These are phyloP conservation scores for Cyberlindnera samutprakarnensis DNA, from an alignment of 805 yeast genomes.

Conservation along the genomic window DNA sequence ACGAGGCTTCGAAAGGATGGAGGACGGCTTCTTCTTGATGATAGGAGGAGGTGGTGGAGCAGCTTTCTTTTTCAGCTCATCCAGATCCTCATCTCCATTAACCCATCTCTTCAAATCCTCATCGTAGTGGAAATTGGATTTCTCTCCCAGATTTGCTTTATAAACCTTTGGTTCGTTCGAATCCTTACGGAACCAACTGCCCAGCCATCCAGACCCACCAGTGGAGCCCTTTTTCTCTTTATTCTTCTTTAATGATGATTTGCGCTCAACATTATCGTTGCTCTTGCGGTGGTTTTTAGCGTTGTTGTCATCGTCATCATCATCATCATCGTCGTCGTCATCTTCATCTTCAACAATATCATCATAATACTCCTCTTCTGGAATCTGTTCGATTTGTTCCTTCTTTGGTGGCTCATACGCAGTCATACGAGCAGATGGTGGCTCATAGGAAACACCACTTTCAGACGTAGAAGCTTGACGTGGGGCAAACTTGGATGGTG, in stretches of 20 bases:
- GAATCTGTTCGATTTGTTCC: slow-evolving; percentile 12
- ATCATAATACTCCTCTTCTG: slow-evolving; percentile 34
- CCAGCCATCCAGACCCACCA: slow-evolving; percentile 35
- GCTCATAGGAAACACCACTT: slow-evolving; percentile 10
- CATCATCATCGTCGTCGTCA: slow-evolving; percentile 27
- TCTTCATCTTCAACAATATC: slow-evolving; percentile 36
- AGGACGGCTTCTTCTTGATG: slow-evolving; percentile 27
- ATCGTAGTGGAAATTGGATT: slow-evolving; percentile 68
- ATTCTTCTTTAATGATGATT: slow-evolving; percentile 17
- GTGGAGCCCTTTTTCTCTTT: slow-evolving; percentile 4
- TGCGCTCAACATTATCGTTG: slow-evolving; percentile 13
- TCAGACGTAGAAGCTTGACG: slow-evolving; percentile 10
- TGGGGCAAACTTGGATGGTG: slow-evolving; percentile 12
- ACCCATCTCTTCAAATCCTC: slow-evolving; percentile 85
- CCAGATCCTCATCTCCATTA: slow-evolving; percentile 57
- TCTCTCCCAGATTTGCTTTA: slow-evolving; percentile 81
- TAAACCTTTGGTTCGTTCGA: slow-evolving; percentile 63
- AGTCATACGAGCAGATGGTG: slow-evolving; percentile 21
- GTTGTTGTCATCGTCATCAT: slow-evolving; percentile 15
- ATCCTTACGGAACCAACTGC: slow-evolving; percentile 53
- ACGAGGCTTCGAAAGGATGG: slow-evolving; percentile 29
- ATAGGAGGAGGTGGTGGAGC: slow-evolving; percentile 57
- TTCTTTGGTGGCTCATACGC: slow-evolving; percentile 21
- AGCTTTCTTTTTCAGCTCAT: slow-evolving; percentile 53
- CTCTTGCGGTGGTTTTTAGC: too few relatives aligned